phyloP scores from a whole-genome alignment of 2,329 filamentous ascomycete genomes.

The Emmonsia crescens region DNA sequence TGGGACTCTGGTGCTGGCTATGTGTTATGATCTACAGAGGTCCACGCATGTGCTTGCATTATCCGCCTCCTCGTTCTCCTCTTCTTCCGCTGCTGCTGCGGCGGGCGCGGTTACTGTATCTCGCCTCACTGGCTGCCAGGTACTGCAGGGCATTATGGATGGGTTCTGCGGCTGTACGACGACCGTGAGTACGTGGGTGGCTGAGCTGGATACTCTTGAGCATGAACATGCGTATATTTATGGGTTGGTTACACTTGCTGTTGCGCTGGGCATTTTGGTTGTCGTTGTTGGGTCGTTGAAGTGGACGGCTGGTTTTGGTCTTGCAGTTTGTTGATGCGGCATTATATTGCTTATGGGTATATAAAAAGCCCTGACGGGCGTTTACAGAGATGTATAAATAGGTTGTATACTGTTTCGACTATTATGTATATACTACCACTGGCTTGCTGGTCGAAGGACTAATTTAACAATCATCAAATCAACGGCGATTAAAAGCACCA shows the following conservation, averaged over 20 bases:
- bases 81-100: not conserved
- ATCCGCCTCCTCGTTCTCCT: conserved; percentile 5
- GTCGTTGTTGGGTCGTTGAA: conserved; percentile 46
- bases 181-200: conserved; percentile 57
- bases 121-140: conserved; percentile 48
- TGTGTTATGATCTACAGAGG: conserved; percentile 71
- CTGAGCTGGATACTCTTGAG: conserved; percentile 46
- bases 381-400: not conserved
- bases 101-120: conserved; percentile 31
- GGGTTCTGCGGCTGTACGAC: conserved; percentile 58
- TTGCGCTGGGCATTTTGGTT: conserved; percentile 40
- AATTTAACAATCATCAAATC: not conserved
- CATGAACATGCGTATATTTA: conserved; percentile 53
- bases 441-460: not conserved
- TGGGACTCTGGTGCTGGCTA: conserved; percentile 63
- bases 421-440: not conserved
- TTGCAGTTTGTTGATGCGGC: conserved; percentile 21
- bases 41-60: conserved; percentile 38
- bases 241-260: conserved; percentile 37
- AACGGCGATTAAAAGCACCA: not conserved
- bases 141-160: conserved; percentile 55
- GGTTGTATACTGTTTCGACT: not conserved
- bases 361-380: not conserved
- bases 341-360: not conserved
- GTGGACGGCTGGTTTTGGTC: conserved; percentile 38